phyloP scores from a whole-genome alignment of 352 stramenopile species.

The Globisporangium mamillatum region DNA sequence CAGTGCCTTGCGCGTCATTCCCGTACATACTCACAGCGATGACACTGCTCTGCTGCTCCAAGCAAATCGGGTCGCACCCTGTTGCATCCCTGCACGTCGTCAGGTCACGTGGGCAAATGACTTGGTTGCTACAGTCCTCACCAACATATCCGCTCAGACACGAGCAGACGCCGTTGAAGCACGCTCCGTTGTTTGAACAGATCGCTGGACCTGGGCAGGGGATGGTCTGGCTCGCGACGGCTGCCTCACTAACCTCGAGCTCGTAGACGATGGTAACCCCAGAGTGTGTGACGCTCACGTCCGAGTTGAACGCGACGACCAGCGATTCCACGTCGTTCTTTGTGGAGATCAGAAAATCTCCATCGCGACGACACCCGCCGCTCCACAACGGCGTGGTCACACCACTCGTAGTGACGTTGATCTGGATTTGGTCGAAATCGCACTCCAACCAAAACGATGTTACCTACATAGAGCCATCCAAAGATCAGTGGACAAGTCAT shows the following conservation, averaged over 20 bases:
- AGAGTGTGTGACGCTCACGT: slow-evolving; percentile 37
- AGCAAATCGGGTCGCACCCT: slow-evolving; percentile 45
- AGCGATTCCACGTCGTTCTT: slow-evolving; percentile 27
- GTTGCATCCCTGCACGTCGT: slow-evolving; percentile 23
- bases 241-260: slow-evolving; percentile 11
- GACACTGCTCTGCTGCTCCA: slow-evolving; percentile 24
- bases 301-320: slow-evolving; percentile 36
- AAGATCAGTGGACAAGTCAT: background rate
- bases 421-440: slow-evolving; percentile 41
- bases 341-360: slow-evolving; percentile 40
- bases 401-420: slow-evolving; percentile 20
- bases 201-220: slow-evolving; percentile 37
- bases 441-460: slow-evolving; percentile 59
- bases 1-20: slow-evolving; percentile 50
- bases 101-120: slow-evolving; percentile 40
- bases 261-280: slow-evolving; percentile 50
- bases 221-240: slow-evolving; percentile 8
- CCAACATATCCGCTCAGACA: slow-evolving; percentile 61
- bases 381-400: slow-evolving; percentile 32
- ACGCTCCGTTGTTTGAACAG: slow-evolving; percentile 52
- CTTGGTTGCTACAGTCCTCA: slow-evolving; percentile 60
- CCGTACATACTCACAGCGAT: slow-evolving; percentile 51
- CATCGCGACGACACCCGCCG: slow-evolving; percentile 46
- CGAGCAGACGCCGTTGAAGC: slow-evolving; percentile 34
- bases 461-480: slow-evolving; percentile 17